These are phyloP conservation scores for Sporothrix pseudoabietina DNA, from an alignment of 2,329 filamentous ascomycete genomes.

Conservation along the genomic window DNA sequence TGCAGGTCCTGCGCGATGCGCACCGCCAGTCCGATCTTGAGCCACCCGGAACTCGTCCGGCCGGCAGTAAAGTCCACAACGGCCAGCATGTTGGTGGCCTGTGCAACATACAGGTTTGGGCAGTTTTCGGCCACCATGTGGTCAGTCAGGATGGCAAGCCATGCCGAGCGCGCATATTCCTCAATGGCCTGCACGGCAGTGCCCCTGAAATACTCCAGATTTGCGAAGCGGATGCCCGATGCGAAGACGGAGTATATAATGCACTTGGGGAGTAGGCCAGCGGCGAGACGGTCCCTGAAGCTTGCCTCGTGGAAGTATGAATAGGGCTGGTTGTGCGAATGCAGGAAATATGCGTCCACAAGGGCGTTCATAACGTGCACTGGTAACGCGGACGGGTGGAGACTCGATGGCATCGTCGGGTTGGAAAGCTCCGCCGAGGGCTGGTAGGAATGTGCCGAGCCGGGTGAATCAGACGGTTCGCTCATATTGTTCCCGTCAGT, in stretches of 20 bases:
- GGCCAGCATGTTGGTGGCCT: constrained; percentile 5
- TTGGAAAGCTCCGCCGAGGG: neutral
- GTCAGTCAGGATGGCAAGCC: neutral
- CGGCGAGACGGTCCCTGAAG: neutral
- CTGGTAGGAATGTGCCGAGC: neutral
- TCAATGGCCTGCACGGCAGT: neutral
- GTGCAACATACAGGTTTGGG: neutral
- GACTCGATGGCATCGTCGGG: neutral
- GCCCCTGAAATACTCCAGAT: neutral
- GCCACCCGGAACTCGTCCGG: neutral
- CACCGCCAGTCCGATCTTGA: constrained; percentile 1
- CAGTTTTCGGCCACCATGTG: neutral
- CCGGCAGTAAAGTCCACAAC: neutral
- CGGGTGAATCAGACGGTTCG: neutral
- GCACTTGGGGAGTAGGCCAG: neutral
- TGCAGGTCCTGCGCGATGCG: constrained; percentile 10
- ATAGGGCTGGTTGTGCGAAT: constrained; percentile 8
- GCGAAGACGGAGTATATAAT: neutral
- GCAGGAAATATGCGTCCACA: neutral
- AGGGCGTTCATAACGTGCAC: neutral
- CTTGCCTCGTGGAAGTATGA: neutral
- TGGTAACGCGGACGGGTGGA: neutral
- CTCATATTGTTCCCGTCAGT: neutral
- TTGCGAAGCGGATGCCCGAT: neutral
- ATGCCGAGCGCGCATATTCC: neutral